Percentiles rank a stretch among this genome's conserved stretches.
Conservation (phyloP, 2,329 filamentous ascomycete species). For the Neospermospora avenae region DNA sequence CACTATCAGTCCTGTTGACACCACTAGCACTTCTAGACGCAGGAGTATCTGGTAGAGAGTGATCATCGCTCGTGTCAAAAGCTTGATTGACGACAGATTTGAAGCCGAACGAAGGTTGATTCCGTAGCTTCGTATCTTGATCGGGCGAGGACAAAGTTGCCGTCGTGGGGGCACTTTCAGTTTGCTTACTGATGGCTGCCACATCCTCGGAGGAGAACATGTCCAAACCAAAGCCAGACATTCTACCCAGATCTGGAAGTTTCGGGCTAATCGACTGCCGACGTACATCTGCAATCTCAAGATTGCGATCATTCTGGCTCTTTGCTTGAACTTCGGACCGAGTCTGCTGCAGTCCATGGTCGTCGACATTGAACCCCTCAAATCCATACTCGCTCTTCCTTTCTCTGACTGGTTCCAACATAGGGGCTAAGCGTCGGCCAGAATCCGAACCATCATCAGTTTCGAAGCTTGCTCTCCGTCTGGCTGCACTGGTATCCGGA, state of each 20-base stretch:
- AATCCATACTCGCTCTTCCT: conserved; percentile 57
- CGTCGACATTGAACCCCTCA: conserved; percentile 39
- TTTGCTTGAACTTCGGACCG: conserved; percentile 8
- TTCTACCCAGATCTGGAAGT: conserved; percentile 54
- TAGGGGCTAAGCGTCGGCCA: conserved; percentile 39
- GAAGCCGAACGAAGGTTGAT: conserved; percentile 53
- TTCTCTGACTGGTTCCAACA: conserved; percentile 53
- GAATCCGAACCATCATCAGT: conserved; percentile 38
- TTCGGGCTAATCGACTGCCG: conserved; percentile 50
- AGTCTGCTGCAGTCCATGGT: conserved; percentile 9
- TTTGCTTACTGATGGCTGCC: conserved; percentile 13
- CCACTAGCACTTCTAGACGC: conserved; percentile 45
- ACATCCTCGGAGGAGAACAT: conserved; percentile 44
- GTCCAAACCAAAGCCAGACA: conserved; percentile 59
- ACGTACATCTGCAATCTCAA: conserved; percentile 23
- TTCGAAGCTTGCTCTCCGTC: conserved; percentile 24
- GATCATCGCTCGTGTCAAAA: conserved; percentile 56
- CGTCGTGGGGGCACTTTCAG: conserved; percentile 9
- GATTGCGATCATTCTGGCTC: neutral
- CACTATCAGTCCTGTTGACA: conserved; percentile 57
- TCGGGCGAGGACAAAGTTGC: neutral
- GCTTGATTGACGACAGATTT: conserved; percentile 60
- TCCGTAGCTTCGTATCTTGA: conserved; percentile 39
- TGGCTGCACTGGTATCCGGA: neutral
- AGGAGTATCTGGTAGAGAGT: conserved; percentile 48